Base-by-base conservation (phyloP, 371 early-diverging fungal species). In the Apophysomyces elegans region DNA sequence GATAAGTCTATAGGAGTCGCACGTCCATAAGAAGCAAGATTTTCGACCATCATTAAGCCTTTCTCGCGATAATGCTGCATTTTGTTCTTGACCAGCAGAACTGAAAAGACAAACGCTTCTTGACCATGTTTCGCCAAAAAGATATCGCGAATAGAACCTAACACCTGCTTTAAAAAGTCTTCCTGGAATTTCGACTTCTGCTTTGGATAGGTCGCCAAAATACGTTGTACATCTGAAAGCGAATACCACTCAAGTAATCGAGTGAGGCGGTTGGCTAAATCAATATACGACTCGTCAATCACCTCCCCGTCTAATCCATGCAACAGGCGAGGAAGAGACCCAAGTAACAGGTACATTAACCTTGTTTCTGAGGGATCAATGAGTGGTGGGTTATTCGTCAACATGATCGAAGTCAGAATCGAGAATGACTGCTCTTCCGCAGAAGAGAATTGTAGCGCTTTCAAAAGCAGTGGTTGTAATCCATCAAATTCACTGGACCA, bases 401-500 rank as follows among this genome's bases (percentile, higher is more conserved):
- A 65, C 61, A 90, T 70, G 26, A 88, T 71, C 1, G 66, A 68
- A 16, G 72, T 58, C 18, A 81, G 47, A n/a, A 78, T 68, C 38
- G 50, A 11, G 56, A 76, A 77, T 0, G 76, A 76, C n/a, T 76
- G 77, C 59, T 81, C 78, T 67, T 91, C 92, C 5, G 86, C 86
- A 18, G 74, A 77, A 11, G 86, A 72, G 7, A 89, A 90, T 37
- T 81, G 84, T 21, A 95, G 68, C 0, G 94, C 95, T 59, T 90
- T 86, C 44, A 93, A 67, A n/a, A 95, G 69, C 45, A 93, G 65
- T 0, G 92, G 89, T 58, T 92, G 91, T 38, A 95, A 71, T 6
- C 95, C 95, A 45, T 78, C 81, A 65, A 94, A 94, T 59, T 79
- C 83, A 26, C 90, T 88, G 11, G 79, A 82, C 95, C 95, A 95